These are phyloP conservation scores for Podaxis sp. DNA, from an alignment of 768 basidiomycete genomes.

Conservation along the genomic window DNA sequence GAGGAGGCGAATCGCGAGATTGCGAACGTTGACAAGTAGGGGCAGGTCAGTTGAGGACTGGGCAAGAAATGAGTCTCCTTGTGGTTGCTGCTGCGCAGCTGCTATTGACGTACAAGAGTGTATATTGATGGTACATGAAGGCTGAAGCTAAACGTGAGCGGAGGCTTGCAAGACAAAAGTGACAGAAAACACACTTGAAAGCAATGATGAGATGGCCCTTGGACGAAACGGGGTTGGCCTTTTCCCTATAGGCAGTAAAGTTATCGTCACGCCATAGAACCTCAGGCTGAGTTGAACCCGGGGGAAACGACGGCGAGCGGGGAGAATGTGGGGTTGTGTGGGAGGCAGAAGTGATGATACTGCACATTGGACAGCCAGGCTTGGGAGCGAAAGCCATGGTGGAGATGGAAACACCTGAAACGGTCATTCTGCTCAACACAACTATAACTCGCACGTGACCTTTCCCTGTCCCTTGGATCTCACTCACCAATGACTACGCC, in stretches of 20 bases:
- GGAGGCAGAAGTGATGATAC: slow-evolving; percentile 61
- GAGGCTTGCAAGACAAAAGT: slow-evolving; percentile 8
- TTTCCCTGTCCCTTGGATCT: not conserved
- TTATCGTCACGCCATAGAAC: slow-evolving; percentile 77
- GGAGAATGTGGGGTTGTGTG: slow-evolving; percentile 45
- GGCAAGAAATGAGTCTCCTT: slow-evolving; percentile 13
- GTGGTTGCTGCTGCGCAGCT: slow-evolving; percentile 12
- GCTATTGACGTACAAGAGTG: slow-evolving; percentile 51
- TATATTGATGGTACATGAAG: slow-evolving; percentile 81
- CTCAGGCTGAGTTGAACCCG: slow-evolving; percentile 51
- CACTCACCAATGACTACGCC: slow-evolving; percentile 19
- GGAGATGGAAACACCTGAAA: not conserved
- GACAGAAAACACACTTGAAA: slow-evolving; percentile 60
- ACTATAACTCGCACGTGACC: slow-evolving; percentile 9
- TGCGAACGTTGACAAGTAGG: slow-evolving; percentile 62
- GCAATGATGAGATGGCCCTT: slow-evolving; percentile 71
- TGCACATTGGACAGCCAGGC: slow-evolving; percentile 75
- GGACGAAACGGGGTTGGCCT: slow-evolving; percentile 67
- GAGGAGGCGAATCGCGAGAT: slow-evolving; percentile 58
- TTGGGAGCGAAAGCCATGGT: slow-evolving; percentile 49
- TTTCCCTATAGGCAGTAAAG: slow-evolving; percentile 74
- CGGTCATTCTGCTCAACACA: not conserved
- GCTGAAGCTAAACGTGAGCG: slow-evolving; percentile 34
- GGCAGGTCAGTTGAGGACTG: slow-evolving; percentile 78
- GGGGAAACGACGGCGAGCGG: slow-evolving; percentile 44